phyloP scores from a whole-genome alignment of 2,329 filamentous ascomycete species.

The Stromatinia cepivora region DNA sequence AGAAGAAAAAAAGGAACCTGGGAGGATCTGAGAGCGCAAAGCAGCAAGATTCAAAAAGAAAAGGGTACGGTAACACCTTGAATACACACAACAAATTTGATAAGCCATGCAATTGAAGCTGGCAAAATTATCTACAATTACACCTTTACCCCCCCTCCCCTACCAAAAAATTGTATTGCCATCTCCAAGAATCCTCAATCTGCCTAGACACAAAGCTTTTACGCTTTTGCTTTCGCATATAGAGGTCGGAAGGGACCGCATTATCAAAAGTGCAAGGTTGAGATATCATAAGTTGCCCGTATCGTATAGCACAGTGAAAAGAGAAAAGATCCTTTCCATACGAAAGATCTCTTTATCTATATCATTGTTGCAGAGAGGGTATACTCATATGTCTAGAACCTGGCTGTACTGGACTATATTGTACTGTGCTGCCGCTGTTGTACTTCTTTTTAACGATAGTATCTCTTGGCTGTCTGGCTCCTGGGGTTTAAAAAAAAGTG shows the following conservation, averaged over 20 bases:
- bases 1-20: not conserved
- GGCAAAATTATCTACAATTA: slow-evolving; percentile 21
- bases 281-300: slow-evolving; percentile 2
- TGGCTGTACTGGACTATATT: slow-evolving; percentile 4
- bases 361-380: slow-evolving; percentile 11
- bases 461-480: slow-evolving; percentile 13
- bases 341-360: slow-evolving; percentile 2
- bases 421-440: slow-evolving; percentile 10
- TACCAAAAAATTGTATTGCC: slow-evolving; percentile 17
- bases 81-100: slow-evolving; percentile 31
- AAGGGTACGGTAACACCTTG: slow-evolving; percentile 43
- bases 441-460: slow-evolving; percentile 17
- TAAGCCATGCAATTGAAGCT: slow-evolving; percentile 27
- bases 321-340: not conserved
- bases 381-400: not conserved
- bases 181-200: slow-evolving; percentile 18
- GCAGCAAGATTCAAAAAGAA: slow-evolving; percentile 16
- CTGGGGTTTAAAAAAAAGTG: slow-evolving; percentile 12
- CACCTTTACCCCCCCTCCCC: slow-evolving; percentile 4
- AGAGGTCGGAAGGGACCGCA: slow-evolving; percentile 22
- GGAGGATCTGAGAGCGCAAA: slow-evolving; percentile 13
- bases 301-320: slow-evolving; percentile 19
- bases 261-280: slow-evolving; percentile 18
- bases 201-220: slow-evolving; percentile 22
- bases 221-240: slow-evolving; percentile 20